Percentiles rank a stretch among this genome's conserved stretches.
These are phyloP conservation scores for Phaeosphaeriaceae sp. DNA, from an alignment of 2,329 filamentous ascomycete genomes.

Conservation along the genomic window DNA sequence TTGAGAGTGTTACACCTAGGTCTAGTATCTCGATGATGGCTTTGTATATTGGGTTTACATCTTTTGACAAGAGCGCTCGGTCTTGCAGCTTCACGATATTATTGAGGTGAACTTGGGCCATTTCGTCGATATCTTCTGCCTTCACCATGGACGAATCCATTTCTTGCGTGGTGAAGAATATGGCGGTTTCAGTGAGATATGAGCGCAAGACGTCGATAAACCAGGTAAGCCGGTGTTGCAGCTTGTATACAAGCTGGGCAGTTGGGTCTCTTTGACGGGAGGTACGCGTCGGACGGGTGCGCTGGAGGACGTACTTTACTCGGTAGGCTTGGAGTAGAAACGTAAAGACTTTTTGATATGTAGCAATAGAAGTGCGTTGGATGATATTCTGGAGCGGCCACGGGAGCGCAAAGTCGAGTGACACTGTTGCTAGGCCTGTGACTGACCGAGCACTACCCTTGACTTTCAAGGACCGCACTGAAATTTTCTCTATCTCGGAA, in stretches of 20 bases:
- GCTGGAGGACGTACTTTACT: slow-evolving; percentile 71
- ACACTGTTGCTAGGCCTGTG: slow-evolving; percentile 66
- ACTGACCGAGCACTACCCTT: slow-evolving; percentile 64
- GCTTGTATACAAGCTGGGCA: slow-evolving; percentile 51
- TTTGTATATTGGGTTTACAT: slow-evolving; percentile 72
- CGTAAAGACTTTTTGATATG: slow-evolving; percentile 76
- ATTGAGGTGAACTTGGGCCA: slow-evolving; percentile 72
- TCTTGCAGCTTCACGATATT: slow-evolving; percentile 69
- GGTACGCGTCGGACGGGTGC: slow-evolving; percentile 40
- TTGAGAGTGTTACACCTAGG: slow-evolving; percentile 72
- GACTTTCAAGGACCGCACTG: slow-evolving; percentile 59
- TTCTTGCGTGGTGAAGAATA: slow-evolving; percentile 64
- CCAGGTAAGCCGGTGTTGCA: slow-evolving; percentile 76
- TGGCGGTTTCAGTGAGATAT: slow-evolving; percentile 76
- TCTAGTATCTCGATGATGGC: slow-evolving; percentile 79
- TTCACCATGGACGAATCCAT: slow-evolving; percentile 64
- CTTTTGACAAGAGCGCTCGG: slow-evolving; percentile 72
- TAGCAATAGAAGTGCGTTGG: slow-evolving; percentile 65
- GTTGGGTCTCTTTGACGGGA: not conserved
- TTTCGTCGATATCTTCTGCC: slow-evolving; percentile 78
- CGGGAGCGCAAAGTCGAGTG: slow-evolving; percentile 67
- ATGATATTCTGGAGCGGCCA: slow-evolving; percentile 76
- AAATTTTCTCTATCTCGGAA: slow-evolving; percentile 67
- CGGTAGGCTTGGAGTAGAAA: slow-evolving; percentile 80
- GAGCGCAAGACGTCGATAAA: slow-evolving; percentile 76